Evolutionary conservation across 345 rosid species (phyloP), one percentile per base, ranked within the genome.

Genomic region (Turritis glabra): DNA sequence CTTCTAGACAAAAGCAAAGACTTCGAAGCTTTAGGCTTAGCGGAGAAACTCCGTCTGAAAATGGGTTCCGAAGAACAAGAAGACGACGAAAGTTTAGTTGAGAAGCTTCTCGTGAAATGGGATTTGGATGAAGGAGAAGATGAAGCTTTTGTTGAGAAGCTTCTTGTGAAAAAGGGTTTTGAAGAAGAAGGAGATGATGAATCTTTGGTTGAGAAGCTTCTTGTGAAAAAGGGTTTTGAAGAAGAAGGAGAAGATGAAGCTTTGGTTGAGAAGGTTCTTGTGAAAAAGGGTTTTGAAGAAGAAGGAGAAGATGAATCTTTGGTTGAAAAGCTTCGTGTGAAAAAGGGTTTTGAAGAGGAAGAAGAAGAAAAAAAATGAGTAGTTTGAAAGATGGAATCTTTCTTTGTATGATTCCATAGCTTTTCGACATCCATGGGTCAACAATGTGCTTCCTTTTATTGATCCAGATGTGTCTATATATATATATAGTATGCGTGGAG

Each of bases 181-280:
- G 60, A 29, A 56, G 38, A 29, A 55, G 60, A 55, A 27, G 38
- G 32, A 56, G 60, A 29, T n/a, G 60, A 55, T 29, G 60, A 55
- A n/a, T 19, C 3, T 55, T 29, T 55, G 17, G 60, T 27, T 9
- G 40, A 56, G 40, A 56, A 30, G 40, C 40, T 56, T 56, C 40
- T 30, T 30, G 61, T 56, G 40, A 55, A 55, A 29, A n/a, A 9
- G 0, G 23, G 40, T 55, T 30, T 55, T 8, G 61, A 55, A 56
- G 40, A 56, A 30, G 60, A 55, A 27, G 60, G 33, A 56, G 38
- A 55, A 29, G 61, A n/a, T n/a, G 60, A 55, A n/a, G 59, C 2
- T 54, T 27, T 54, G 15, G 59, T 26, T 29, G 38, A 55, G 22
- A 55, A 29, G 40, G 15, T 56, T 56, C 25, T 56, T 17, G 61